Evolutionary conservation across 768 basidiomycete genomes (phyloP).

Genomic region (Pleurotus sapidus): DNA sequence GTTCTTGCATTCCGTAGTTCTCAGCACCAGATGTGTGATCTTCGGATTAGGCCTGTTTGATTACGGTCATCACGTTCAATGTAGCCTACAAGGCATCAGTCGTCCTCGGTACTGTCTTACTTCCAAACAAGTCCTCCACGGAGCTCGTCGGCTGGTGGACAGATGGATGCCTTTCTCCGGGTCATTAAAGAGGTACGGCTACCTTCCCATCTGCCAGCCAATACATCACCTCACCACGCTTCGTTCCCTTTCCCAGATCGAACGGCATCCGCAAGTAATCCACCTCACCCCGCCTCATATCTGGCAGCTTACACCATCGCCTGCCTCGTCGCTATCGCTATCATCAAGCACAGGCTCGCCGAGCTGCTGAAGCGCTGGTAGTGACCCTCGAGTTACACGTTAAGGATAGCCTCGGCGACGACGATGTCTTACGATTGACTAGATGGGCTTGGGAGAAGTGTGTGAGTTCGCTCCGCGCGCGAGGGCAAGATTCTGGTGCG

Average conservation of each 20-base stretch:
- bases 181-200: conserved; percentile 74
- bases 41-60: conserved; percentile 76
- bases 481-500: conserved; percentile 31
- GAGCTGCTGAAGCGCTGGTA: conserved; percentile 43
- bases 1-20: background rate
- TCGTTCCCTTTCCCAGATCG: conserved; percentile 46
- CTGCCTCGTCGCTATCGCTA: conserved; percentile 16
- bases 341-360: background rate
- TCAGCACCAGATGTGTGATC: conserved; percentile 75
- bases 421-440: conserved; percentile 69
- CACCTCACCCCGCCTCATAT: conserved; percentile 85
- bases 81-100: conserved; percentile 84
- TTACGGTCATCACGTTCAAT: conserved; percentile 76
- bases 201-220: background rate
- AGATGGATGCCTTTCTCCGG: conserved; percentile 80
- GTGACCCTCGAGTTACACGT: conserved; percentile 84
- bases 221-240: background rate
- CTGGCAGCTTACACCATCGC: conserved; percentile 73
- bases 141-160: conserved; percentile 46
- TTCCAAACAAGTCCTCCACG: conserved; percentile 88
- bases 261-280: conserved; percentile 78
- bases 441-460: conserved; percentile 75
- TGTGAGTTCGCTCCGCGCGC: conserved; percentile 44
- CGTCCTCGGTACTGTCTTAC: conserved; percentile 78
- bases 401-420: conserved; percentile 58